phyloP scores from a whole-genome alignment of 495 filamentous ascomycete genomes.

The Terfezia boudieri region DNA sequence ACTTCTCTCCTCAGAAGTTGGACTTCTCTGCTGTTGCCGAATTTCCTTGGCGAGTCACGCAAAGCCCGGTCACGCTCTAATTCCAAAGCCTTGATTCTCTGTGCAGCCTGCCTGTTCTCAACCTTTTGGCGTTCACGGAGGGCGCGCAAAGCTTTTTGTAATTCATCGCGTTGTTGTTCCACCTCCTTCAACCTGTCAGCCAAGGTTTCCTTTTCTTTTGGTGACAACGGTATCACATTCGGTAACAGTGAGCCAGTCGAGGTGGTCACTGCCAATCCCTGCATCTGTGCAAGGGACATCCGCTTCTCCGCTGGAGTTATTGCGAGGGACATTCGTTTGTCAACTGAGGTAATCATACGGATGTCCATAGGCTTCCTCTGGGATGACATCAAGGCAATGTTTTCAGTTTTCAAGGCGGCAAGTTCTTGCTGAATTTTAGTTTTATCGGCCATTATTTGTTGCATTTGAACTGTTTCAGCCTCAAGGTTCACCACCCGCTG shows the following conservation, averaged over 20 bases:
- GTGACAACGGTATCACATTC: not conserved
- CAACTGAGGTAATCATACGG: not conserved
- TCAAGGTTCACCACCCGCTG: slow-evolving; percentile 59
- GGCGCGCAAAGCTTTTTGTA: slow-evolving; percentile 64
- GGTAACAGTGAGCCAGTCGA: not conserved
- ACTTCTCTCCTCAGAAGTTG: slow-evolving; percentile 59
- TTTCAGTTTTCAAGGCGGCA: slow-evolving; percentile 43
- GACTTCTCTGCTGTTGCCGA: slow-evolving; percentile 68
- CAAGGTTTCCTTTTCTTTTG: slow-evolving; percentile 31
- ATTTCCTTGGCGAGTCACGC: slow-evolving; percentile 41
- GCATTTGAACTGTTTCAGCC: slow-evolving; percentile 39
- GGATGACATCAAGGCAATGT: slow-evolving; percentile 25
- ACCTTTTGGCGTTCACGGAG: slow-evolving; percentile 72
- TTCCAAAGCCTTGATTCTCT: slow-evolving; percentile 51
- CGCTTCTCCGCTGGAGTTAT: not conserved
- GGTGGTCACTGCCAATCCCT: slow-evolving; percentile 1
- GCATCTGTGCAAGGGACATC: not conserved
- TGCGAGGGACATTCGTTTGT: not conserved
- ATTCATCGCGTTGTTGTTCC: slow-evolving; percentile 77
- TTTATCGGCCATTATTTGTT: slow-evolving; percentile 50
- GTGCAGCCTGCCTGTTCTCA: slow-evolving; percentile 58
- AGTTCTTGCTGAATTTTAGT: slow-evolving; percentile 64
- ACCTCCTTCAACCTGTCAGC: slow-evolving; percentile 76
- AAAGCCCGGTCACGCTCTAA: slow-evolving; percentile 55
- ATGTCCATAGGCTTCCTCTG: not conserved